Percentiles rank a stretch among this genome's conserved stretches.
Conservation (phyloP, 257 asterid genomes). For the Penstemon eatonii region DNA sequence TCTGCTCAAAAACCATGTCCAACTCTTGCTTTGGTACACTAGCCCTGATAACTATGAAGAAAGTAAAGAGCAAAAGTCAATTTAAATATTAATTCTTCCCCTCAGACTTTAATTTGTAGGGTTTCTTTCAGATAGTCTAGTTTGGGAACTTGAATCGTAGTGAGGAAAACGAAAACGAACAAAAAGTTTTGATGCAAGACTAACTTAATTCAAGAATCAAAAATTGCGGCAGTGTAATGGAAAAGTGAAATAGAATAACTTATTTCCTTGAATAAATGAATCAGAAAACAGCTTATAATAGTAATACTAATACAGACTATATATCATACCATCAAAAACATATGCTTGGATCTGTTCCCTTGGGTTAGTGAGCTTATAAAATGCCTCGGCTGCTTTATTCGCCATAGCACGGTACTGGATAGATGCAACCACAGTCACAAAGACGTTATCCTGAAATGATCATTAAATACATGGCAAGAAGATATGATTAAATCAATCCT, state of each 20-base stretch:
- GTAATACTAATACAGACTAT: not conserved
- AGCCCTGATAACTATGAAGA: conserved; percentile 37
- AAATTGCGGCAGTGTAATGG: not conserved
- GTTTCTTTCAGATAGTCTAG: too few species aligned
- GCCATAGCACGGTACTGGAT: conserved; percentile 40
- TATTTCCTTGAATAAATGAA: too few species aligned
- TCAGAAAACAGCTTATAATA: too few species aligned
- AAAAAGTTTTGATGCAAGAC: too few species aligned
- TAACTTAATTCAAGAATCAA: not conserved
- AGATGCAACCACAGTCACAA: conserved; percentile 43
- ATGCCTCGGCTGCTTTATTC: conserved; percentile 39
- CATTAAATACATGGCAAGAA: not conserved
- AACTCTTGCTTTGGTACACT: conserved; percentile 40
- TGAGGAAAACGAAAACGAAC: too few species aligned
- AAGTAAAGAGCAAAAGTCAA: not conserved
- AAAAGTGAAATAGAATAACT: not conserved
- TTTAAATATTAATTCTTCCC: too few species aligned
- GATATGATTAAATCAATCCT: too few species aligned
- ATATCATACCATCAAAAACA: conserved; percentile 32
- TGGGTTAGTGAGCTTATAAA: conserved; percentile 36
- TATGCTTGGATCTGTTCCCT: conserved; percentile 38
- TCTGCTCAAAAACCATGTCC: conserved; percentile 42
- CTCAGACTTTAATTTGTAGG: too few species aligned
- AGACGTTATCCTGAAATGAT: conserved; percentile 33
- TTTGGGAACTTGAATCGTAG: too few species aligned